These are phyloP conservation scores for Hanseniaspora clermontiae DNA, from an alignment of 805 yeast species.

Conservation along the genomic window DNA sequence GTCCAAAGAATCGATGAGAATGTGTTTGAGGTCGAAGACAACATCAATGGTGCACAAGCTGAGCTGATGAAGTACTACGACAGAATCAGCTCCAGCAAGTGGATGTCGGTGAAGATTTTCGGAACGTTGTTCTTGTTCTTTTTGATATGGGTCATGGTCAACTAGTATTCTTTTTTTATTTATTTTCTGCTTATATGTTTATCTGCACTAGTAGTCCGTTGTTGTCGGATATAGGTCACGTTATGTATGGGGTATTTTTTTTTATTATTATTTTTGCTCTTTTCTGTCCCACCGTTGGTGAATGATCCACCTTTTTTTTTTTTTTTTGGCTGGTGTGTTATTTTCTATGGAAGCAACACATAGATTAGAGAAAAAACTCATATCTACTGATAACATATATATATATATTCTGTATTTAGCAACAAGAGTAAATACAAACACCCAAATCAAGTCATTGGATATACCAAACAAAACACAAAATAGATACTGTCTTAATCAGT, in stretches of 20 bases:
- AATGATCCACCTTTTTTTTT: not conserved
- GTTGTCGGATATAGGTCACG: not conserved
- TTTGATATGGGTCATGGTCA: slow-evolving; percentile 65
- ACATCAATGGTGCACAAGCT: slow-evolving; percentile 86
- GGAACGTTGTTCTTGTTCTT: slow-evolving; percentile 72
- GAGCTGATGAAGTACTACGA: slow-evolving; percentile 84
- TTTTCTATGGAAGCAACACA: not conserved
- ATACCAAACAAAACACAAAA: too few relatives aligned
- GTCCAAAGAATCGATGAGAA: slow-evolving; percentile 91
- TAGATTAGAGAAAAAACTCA: not conserved
- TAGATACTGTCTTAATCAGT: too few relatives aligned
- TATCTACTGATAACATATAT: too few relatives aligned
- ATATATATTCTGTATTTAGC: too few relatives aligned
- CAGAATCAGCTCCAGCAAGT: slow-evolving; percentile 74
- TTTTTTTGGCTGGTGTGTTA: not conserved
- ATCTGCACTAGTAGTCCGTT: not conserved
- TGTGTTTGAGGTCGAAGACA: slow-evolving; percentile 83
- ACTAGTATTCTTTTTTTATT: too few relatives aligned
- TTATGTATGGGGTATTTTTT: too few relatives aligned
- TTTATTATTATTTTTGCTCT: not conserved
- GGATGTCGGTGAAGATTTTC: slow-evolving; percentile 82
- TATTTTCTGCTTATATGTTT: too few relatives aligned
- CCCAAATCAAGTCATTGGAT: too few relatives aligned
- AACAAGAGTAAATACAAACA: too few relatives aligned
- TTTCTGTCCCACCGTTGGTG: not conserved